These are phyloP conservation scores for Talaromyces rugulosus DNA, from an alignment of 2,329 filamentous ascomycete genomes.

Conservation along the genomic window DNA sequence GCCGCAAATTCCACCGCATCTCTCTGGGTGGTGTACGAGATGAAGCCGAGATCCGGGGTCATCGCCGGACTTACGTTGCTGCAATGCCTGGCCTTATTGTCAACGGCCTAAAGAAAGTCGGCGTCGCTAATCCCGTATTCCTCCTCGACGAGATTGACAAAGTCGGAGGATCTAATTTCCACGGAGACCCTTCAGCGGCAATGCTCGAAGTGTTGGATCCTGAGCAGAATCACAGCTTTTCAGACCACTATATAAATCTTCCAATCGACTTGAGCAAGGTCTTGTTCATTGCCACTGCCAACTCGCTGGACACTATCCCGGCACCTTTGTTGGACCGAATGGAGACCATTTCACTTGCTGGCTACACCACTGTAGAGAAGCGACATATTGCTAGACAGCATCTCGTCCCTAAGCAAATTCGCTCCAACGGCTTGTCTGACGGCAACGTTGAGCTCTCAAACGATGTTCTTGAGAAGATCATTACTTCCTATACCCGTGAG, in stretches of 20 bases:
- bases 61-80: conserved; percentile 92
- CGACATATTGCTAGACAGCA: conserved; percentile 89
- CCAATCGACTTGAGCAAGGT: conserved; percentile 95
- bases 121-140: conserved; percentile 92
- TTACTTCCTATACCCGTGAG: conserved; percentile 93
- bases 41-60: conserved; percentile 93
- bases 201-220: conserved; percentile 98
- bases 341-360: conserved; percentile 90
- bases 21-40: conserved; percentile 93
- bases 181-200: conserved; percentile 91
- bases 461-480: conserved; percentile 89
- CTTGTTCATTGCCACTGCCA: conserved; percentile 95
- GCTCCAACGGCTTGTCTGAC: conserved; percentile 75
- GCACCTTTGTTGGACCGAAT: conserved; percentile 92
- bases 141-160: conserved; percentile 98
- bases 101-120: conserved; percentile 89
- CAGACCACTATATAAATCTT: conserved; percentile 93
- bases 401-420: conserved; percentile 93
- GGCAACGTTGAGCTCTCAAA: conserved; percentile 73
- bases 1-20: conserved; percentile 94
- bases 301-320: conserved; percentile 90
- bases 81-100: conserved; percentile 98
- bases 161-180: conserved; percentile 82
- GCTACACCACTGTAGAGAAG: conserved; percentile 97
- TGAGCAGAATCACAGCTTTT: conserved; percentile 93